Percentiles rank a stretch among this genome's conserved stretches.
phyloP scores from a whole-genome alignment of 352 stramenopile species.

The Globisporangium viniferum region DNA sequence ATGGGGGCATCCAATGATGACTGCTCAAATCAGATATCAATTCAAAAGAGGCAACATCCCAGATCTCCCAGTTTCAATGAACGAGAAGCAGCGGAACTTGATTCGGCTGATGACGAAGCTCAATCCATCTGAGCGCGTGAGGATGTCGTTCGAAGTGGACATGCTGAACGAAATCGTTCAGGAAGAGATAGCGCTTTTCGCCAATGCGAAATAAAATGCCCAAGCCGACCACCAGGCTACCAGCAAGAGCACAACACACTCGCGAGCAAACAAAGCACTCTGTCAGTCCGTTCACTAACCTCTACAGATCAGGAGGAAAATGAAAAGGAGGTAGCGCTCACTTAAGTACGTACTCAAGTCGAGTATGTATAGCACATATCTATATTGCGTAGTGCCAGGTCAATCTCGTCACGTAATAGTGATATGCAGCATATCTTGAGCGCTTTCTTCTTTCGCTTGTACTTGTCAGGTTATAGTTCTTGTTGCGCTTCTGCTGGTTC shows the following conservation, averaged over 20 bases:
- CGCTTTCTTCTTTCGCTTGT: too few species aligned
- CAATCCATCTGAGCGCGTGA: not conserved
- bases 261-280: not conserved
- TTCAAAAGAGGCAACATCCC: not conserved
- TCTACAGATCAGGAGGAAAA: not conserved
- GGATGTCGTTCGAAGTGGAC: not conserved
- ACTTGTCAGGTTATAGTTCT: too few species aligned
- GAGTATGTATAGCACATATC: not conserved
- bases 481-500: too few species aligned
- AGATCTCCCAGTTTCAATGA: not conserved
- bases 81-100: not conserved
- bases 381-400: not conserved
- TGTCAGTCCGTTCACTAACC: not conserved
- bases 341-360: not conserved
- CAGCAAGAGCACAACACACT: not conserved
- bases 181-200: not conserved
- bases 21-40: not conserved
- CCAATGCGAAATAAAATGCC: not conserved
- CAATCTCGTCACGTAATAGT: too few species aligned
- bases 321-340: not conserved
- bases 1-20: not conserved
- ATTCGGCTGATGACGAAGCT: not conserved
- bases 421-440: too few species aligned
- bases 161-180: not conserved
- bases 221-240: not conserved